Evolutionary conservation across 495 filamentous ascomycete species (phyloP), one percentile per base, ranked within the genome.

Genomic region (Haplographium delicatum): DNA sequence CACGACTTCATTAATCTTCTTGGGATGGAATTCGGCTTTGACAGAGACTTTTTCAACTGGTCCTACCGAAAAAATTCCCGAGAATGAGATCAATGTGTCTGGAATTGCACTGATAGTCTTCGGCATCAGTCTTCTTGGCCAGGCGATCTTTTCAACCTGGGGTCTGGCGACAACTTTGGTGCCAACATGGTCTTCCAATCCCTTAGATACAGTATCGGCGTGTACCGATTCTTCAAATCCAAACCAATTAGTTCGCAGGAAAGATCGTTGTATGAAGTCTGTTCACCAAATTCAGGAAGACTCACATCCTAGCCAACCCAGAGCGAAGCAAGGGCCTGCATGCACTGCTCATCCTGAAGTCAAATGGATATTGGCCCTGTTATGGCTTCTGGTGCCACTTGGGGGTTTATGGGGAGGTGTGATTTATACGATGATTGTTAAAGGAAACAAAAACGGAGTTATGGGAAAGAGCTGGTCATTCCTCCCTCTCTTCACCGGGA

Each of bases 151-250:
- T 11, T 55, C 67, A 2, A 69, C 59, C 7, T 71, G 67, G 68
- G 54, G 64, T 11, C 33, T 72, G 3, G 18, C 39, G 10, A 31
- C 31, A n/a, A 66, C 62, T 4, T 15, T 54, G 19, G 60, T 66
- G n/a, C 57, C 56, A 3, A 68, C 59, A 0, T 68, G 65, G 65
- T 65, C 64, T 47, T 66, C 63, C n/a, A 68, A 66, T 44, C 65
- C 65, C 8, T 59, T 68, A 34, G 55, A 62, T 35, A 57, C 63
- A n/a, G 59, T 51, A 13, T 37, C 45, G 13, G 53, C 57, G 2
- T 66, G 63, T 41, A 54, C 49, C n/a, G 52, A 61, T 40, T 52
- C 49, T 10, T 10, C 44, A 8, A 53, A 44, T 22, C 56, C 59
- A 4, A 54, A 64, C 13, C 51, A 48, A n/a, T 44, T 65, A 15